Base-by-base conservation (phyloP, 2,329 filamentous ascomycete species). In the Pseudogymnoascus destructans region DNA sequence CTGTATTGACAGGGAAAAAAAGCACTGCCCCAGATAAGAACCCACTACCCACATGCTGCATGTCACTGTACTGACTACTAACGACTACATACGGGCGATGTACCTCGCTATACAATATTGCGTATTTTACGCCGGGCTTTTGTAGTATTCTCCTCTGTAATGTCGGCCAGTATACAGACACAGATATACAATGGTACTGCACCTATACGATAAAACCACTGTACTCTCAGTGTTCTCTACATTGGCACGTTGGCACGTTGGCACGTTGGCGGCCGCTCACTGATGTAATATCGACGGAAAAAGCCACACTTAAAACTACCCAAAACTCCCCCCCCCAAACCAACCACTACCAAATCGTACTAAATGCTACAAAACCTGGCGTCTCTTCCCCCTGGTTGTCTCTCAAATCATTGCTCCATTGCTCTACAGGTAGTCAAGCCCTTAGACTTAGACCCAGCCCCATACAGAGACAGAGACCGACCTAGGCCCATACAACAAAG, bases 301-400 rank as follows among this genome's bases (percentile, higher is more conserved):
- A 52, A 52, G 42, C 42, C 42, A 52, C 42, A 52, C 42, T 52
- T 52, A 52, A 52, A 52, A 52, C 42, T 23, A 52, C 42, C 42
- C 36, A 40, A 19, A 19, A 40, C 36, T 27, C 25, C 25, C 25
- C 25, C 25, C 25, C 25, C 6, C 25, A 6, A 25, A 6, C 25
- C 25, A 8, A 27, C 25, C 25, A 27, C 30, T 9, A 7, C 11
- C 30, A n/a, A n/a, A n/a, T n/a, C n/a, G n/a, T n/a, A n/a, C n/a
- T n/a, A n/a, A n/a, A n/a, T n/a, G n/a, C n/a, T n/a, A n/a, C n/a
- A n/a, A n/a, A n/a, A n/a, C n/a, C n/a, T n/a, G n/a, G n/a, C n/a
- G n/a, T n/a, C n/a, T n/a, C n/a, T n/a, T n/a, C n/a, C n/a, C 33
- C 36, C 35, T 40, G 15, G 36, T 40, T 40, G 36, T 40, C 36